Conservation (phyloP, 495 filamentous ascomycete species). For the Trichoderma orchidacearum region DNA sequence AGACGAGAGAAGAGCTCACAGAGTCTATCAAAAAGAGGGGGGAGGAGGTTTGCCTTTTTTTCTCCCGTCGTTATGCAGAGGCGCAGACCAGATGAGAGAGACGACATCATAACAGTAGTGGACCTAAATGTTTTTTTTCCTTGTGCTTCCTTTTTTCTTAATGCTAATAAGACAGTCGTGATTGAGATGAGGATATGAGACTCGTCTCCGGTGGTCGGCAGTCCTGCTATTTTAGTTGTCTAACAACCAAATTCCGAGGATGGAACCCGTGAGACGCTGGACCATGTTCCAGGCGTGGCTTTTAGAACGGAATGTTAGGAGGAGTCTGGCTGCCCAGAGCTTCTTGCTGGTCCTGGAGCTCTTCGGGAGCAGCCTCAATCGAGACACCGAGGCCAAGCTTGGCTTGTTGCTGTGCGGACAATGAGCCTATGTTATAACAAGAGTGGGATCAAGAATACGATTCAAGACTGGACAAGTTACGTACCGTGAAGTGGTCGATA, state of each 20-base stretch:
- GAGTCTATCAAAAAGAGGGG: constrained; percentile 13
- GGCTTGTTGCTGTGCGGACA: constrained; percentile 59
- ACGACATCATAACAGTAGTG: not conserved
- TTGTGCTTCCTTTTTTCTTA: constrained; percentile 5
- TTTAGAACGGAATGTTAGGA: constrained; percentile 44
- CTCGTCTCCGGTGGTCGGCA: not conserved
- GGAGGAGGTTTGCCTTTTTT: not conserved
- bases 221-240: not conserved
- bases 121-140: constrained; percentile 6
- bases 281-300: not conserved
- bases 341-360: constrained; percentile 87
- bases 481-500: constrained; percentile 91
- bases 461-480: constrained; percentile 13
- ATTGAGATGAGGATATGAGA: not conserved
- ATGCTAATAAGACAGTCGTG: not conserved
- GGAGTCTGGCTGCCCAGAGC: constrained; percentile 21
- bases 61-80: not conserved
- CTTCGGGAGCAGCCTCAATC: constrained; percentile 79
- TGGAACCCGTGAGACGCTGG: not conserved
- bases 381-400: constrained; percentile 92
- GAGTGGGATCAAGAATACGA: no score
- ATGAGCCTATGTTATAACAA: no score
- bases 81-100: no score
- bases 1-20: no score
- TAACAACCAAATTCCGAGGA: not conserved